Conservation (phyloP, 2,329 filamentous ascomycete genomes). For the Microdochium paspali region DNA sequence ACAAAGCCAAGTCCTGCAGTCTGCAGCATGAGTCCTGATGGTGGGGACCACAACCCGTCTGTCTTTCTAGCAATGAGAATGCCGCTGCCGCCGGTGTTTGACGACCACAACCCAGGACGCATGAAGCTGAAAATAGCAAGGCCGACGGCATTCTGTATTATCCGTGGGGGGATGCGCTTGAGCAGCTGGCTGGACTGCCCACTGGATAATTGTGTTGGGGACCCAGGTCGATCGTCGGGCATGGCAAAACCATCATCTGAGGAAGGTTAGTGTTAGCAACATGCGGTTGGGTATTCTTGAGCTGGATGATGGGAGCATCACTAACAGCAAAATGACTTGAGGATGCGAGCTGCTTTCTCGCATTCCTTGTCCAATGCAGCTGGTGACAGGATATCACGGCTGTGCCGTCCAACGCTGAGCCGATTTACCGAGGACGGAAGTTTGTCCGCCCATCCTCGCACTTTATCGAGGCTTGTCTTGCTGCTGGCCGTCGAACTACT, state of each 20-base stretch:
- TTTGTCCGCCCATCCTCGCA: constrained; percentile 35
- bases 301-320: constrained; percentile 9
- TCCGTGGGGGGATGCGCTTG: constrained; percentile 78
- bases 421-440: constrained; percentile 56
- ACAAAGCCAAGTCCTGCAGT: constrained; percentile 84
- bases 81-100: constrained; percentile 82
- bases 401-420: constrained; percentile 54
- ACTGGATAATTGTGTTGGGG: constrained; percentile 18
- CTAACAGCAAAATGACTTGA: constrained; percentile 83
- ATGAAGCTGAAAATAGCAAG: constrained; percentile 93
- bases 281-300: constrained; percentile 7
- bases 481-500: constrained; percentile 23
- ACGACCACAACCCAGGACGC: constrained; percentile 86
- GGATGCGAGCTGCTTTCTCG: constrained; percentile 82
- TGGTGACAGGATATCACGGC: constrained; percentile 75
- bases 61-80: constrained; percentile 75
- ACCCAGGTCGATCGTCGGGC: constrained; percentile 25
- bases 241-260: constrained; percentile 48
- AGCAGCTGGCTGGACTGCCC: constrained; percentile 44
- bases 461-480: constrained; percentile 23
- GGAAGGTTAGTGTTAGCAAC: constrained; percentile 5
- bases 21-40: constrained; percentile 83
- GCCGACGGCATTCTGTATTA: constrained; percentile 82
- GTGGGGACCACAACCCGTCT: constrained; percentile 85
- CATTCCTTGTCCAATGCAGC: constrained; percentile 79